Evolutionary conservation across 768 basidiomycete species (phyloP), one percentile per base, ranked within the genome.

Genomic region (Mycena kentingensis): DNA sequence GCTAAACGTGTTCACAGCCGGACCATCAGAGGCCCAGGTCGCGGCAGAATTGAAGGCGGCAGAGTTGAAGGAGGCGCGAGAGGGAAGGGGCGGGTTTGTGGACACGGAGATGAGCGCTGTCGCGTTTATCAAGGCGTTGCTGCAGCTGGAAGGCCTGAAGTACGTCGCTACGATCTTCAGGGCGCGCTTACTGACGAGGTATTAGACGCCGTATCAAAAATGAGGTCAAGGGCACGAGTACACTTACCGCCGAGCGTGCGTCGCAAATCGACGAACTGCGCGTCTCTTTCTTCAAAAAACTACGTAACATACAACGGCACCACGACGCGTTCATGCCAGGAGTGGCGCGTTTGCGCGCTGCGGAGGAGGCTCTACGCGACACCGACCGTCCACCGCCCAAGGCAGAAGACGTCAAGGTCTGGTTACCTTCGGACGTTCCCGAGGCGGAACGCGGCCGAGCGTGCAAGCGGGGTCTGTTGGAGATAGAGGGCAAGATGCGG

Each of bases 341-440:
- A 2, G 54, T 31, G 11, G 13, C 32, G 2, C 16, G 19, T 22
- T 28, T 43, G 5, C 5, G 48, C 10, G 28, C 44, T 39, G 37
- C 15, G 13, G 51, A 49, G 8, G 56, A 58, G 21, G 39, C 47
- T 16, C n/a, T 15, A 15, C 39, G 52, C 13, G 46, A 47, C 46
- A 2, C 11, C 5, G 41, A 48, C 2, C 13, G 25, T 2, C 32
- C 28, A 1, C 46, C 51, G 24, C 22, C 31, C 8, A 26, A 27
- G 26, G 53, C 59, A 18, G 59, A 54, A 35, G 46, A 37, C 39
- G 31, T 54, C 2, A 36, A 18, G 34, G n/a, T 58, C 0, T 58
- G 19, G 27, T 27, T 58, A 11, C 56, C 52, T 1, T 58, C 56
- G 1, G 32, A 27, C 13, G 5, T 58, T 37, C 45, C 32, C 4